Conservation (phyloP, 31 red algal genomes). For the Odonthalia washingtoniensis region DNA sequence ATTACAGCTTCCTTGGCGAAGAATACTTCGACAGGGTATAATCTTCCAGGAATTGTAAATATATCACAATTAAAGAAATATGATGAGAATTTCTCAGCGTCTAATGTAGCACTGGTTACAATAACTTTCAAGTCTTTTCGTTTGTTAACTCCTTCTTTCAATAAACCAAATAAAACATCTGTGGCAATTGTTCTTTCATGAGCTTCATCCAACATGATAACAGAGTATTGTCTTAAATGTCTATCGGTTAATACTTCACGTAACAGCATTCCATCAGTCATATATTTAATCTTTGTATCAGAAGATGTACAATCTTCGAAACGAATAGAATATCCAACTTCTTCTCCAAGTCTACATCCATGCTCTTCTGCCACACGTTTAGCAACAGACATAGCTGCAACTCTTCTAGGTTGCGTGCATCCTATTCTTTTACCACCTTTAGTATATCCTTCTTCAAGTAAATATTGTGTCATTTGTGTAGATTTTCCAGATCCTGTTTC, state of each 20-base stretch:
- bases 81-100: constrained; percentile 92
- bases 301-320: constrained; percentile 90
- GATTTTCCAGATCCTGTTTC: constrained; percentile 99
- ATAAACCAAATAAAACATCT: constrained; percentile 91
- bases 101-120: constrained; percentile 92
- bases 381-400: constrained; percentile 96
- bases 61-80: constrained; percentile 91
- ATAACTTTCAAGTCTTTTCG: constrained; percentile 77
- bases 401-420: constrained; percentile 95
- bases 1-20: constrained; percentile 71
- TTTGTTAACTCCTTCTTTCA: constrained; percentile 57
- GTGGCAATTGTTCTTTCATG: constrained; percentile 95
- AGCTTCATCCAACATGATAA: constrained; percentile 97
- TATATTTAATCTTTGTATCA: constrained; percentile 95
- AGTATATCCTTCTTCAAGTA: constrained; percentile 69
- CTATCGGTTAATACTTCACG: constrained; percentile 84
- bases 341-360: constrained; percentile 81
- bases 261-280: constrained; percentile 99
- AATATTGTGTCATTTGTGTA: constrained; percentile 95
- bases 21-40: constrained; percentile 87
- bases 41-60: constrained; percentile 89
- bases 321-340: constrained; percentile 96
- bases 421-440: constrained; percentile 68
- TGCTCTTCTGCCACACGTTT: constrained; percentile 94
- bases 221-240: constrained; percentile 81